These are phyloP conservation scores for Vitis hybrid DNA, from an alignment of 177 flowering plant genomes.

Conservation along the genomic window DNA sequence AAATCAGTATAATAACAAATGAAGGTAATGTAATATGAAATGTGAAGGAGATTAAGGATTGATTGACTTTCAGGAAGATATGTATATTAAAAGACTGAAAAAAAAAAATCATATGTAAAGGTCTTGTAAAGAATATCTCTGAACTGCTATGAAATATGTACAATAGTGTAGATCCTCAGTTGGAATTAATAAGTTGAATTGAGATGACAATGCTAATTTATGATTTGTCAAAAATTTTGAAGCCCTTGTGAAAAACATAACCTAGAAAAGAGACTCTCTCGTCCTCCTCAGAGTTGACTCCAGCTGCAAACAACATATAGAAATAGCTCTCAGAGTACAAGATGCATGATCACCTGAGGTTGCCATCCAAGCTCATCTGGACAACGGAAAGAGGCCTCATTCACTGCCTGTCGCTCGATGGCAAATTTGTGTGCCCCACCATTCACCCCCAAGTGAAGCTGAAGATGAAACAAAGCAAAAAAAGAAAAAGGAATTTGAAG, in stretches of 20 bases:
- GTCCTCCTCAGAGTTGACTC: too few species aligned
- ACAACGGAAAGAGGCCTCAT: slow-evolving; percentile 74
- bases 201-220: too few species aligned
- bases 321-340: neutral
- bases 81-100: neutral
- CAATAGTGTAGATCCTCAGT: too few species aligned
- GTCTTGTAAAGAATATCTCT: too few species aligned
- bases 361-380: slow-evolving; percentile 84
- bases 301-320: neutral
- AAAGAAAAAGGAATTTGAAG: neutral
- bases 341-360: slow-evolving; percentile 51
- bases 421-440: slow-evolving; percentile 51
- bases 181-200: too few species aligned
- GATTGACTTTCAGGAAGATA: too few species aligned
- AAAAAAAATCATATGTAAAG: too few species aligned
- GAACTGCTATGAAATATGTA: too few species aligned
- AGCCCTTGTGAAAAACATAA: too few species aligned
- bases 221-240: too few species aligned
- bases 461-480: slow-evolving; percentile 8
- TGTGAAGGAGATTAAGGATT: neutral
- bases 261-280: too few species aligned
- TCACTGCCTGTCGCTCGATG: slow-evolving; percentile 65
- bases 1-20: neutral
- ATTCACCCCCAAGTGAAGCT: slow-evolving; percentile 73
- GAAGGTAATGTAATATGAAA: neutral